Evolutionary conservation across 2,329 filamentous ascomycete genomes (phyloP), one percentile per base, ranked within the genome.

Genomic region (Aspergillus carbonarius): DNA sequence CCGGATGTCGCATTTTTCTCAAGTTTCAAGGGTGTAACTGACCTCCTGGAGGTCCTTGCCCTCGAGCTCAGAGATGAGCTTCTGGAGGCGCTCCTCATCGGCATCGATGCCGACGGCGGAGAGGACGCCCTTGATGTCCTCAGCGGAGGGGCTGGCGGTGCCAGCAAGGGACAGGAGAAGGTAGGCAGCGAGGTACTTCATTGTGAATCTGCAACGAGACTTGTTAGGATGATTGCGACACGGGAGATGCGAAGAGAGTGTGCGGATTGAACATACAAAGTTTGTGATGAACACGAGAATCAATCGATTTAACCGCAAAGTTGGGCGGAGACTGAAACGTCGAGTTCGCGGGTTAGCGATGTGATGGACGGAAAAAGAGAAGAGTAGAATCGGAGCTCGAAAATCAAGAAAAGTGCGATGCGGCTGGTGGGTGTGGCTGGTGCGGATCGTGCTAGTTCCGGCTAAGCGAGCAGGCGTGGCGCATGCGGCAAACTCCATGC

Each of bases 181-280:
- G 88, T 96, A 98, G 79, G 95, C 93, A 79, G 95, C 95, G 85
- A 99, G 90, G 85, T 98, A 89, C 93, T 99, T 98, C 95, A 99
- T 98, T 92, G 88, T 96, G 79, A 76, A 72, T 70, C 64, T 62
- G 50, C 37, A 58, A 23, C 25, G 27, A 15, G 32, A 40, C 12
- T 7, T 6, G 25, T 51, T 18, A 25, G 48, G 13, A 40, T 12
- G 13, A 32, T 17, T 27, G 8, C 50, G 37, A n/a, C 17, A 54
- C 25, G 39, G 57, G 60, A 55, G 56, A 55, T 52, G 13, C 46
- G 54, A 37, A 30, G 2, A 2, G 52, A 13, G 12, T 17, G 42
- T 5, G 40, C 17, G 37, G 40, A 15, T 55, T 51, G 23, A 70
- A 60, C 70, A 75, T 68, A 60, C 65, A 61, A 10, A 10, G 54